Evolutionary conservation across 148 eudicot genomes (phyloP).

Genomic region (Nepenthes mirabilis): DNA sequence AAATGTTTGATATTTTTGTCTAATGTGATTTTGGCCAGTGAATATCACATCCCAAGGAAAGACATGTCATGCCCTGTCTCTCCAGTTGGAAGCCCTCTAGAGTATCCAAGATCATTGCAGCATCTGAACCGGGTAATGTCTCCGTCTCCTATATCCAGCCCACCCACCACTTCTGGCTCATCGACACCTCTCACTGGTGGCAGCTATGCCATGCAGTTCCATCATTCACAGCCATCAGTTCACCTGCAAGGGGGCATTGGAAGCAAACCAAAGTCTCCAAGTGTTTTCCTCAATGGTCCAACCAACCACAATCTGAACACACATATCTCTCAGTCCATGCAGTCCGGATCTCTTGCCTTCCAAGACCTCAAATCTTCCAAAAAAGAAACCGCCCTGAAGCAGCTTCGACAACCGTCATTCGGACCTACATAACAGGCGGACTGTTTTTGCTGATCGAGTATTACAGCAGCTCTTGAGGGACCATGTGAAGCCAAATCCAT

Average conservation of each 20-base stretch:
- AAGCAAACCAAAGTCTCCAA: constrained; percentile 33
- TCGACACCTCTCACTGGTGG: constrained; percentile 84
- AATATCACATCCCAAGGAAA: constrained; percentile 42
- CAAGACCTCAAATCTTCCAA: constrained; percentile 25
- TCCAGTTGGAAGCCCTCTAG: constrained; percentile 88
- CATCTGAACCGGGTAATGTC: constrained; percentile 66
- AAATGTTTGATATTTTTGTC: not conserved
- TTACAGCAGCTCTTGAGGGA: constrained; percentile 70
- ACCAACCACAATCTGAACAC: constrained; percentile 45
- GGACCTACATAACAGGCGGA: constrained; percentile 42
- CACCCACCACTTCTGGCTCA: constrained; percentile 69
- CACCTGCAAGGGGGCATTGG: constrained; percentile 54
- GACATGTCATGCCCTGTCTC: constrained; percentile 94
- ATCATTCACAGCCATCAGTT: constrained; percentile 38
- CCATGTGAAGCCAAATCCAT: constrained; percentile 44
- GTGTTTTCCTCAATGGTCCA: constrained; percentile 39
- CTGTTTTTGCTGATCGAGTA: constrained; percentile 62
- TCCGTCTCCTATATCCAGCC: constrained; percentile 89
- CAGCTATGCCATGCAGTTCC: constrained; percentile 49
- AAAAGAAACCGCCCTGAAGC: constrained; percentile 30
- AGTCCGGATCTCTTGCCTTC: constrained; percentile 40
- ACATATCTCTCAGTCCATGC: constrained; percentile 47
- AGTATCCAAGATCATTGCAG: constrained; percentile 69
- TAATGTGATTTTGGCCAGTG: constrained; percentile 29
- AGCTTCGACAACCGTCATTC: constrained; percentile 35